Evolutionary conservation across 306 rosid species (phyloP), one percentile per base, ranked within the genome.

Genomic region (Prunus mongolica): DNA sequence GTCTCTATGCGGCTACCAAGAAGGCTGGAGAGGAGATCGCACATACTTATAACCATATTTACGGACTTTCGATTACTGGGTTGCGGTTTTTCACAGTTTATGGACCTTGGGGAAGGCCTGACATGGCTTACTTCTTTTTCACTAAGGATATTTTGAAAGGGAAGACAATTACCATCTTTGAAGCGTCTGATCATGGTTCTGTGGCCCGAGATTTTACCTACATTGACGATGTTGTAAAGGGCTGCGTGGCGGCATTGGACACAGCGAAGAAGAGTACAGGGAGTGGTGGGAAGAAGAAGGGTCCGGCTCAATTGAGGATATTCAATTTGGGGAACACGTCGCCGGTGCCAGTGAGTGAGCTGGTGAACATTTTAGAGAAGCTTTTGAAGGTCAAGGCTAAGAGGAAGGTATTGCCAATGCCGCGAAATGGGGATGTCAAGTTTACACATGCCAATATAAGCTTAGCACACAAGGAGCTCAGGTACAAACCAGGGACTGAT

Each of bases 21-120:
- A 93, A 93, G 45, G 96, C 98, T 0, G 97, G 97, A 0, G 97
- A 93, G 75, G 98, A 87, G 81, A 91, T 91, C 57, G 91, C 96
- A 0, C 96, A 93, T 58, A 86, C 86, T 27, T 93, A 93, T 41
- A 89, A 93, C 41, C 95, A 93, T 54, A 93, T 93, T 45, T 85
- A 91, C 24, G 98, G 97, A 32, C 97, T 91, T 27, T 89, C 98
- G 1, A 89, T 89, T 50, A 93, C 98, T 0, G 97, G 91, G 11
- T 78, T 93, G 77, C 72, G 97, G 16, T 93, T 91, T 78, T 91
- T 93, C 81, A 93, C 98, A 0, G 97, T 93, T 19, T 93, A 91
- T 64, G 98, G 98, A 30, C 98, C 96, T 0, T 93, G 97, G 95
- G 97, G 97, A 13, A 82, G 97, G n/a, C 98, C 98, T n/a, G 93